Conservation (phyloP, 495 filamentous ascomycete genomes). For the Penicillium arizonense region DNA sequence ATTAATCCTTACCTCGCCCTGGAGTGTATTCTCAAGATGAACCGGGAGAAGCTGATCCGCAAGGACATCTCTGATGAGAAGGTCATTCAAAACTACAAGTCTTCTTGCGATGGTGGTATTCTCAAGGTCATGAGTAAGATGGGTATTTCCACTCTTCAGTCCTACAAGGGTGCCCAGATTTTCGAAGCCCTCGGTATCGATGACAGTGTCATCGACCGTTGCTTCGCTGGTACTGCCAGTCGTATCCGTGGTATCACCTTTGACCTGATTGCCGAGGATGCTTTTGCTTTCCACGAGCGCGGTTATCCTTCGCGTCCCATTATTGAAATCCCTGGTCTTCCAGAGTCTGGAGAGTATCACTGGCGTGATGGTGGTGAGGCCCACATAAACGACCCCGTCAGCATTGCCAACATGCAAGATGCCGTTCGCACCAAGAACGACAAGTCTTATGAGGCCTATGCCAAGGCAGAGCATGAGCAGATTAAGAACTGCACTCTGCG, state of each 20-base stretch:
- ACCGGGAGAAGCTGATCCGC: conserved; percentile 90
- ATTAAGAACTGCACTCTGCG: conserved; percentile 98
- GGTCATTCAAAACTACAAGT: conserved; percentile 95
- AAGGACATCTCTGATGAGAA: conserved; percentile 82
- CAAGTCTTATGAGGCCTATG: conserved; percentile 99
- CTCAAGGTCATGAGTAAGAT: conserved; percentile 99
- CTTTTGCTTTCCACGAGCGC: conserved; percentile 94
- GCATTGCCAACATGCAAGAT: conserved; percentile 98
- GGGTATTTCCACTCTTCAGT: conserved; percentile 97
- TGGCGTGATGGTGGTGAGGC: conserved; percentile 98
- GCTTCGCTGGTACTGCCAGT: conserved; percentile 93
- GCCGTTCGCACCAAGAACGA: conserved; percentile 98
- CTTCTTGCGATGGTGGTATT: conserved; percentile 96
- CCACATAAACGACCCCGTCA: conserved; percentile 95
- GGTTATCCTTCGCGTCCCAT: conserved; percentile 86
- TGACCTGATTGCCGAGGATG: conserved; percentile 92
- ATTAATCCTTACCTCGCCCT: conserved; percentile 97
- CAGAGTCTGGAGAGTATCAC: conserved; percentile 97
- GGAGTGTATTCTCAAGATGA: conserved; percentile 98
- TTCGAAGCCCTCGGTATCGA: conserved; percentile 99
- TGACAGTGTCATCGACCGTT: conserved; percentile 91
- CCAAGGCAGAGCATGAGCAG: conserved; percentile 89
- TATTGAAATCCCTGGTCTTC: conserved; percentile 75
- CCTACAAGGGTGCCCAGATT: conserved; percentile 99
- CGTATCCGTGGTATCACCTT: conserved; percentile 96